These are phyloP conservation scores for Hansenula lynferdii DNA, from an alignment of 1,139 yeast genomes.

Conservation along the genomic window DNA sequence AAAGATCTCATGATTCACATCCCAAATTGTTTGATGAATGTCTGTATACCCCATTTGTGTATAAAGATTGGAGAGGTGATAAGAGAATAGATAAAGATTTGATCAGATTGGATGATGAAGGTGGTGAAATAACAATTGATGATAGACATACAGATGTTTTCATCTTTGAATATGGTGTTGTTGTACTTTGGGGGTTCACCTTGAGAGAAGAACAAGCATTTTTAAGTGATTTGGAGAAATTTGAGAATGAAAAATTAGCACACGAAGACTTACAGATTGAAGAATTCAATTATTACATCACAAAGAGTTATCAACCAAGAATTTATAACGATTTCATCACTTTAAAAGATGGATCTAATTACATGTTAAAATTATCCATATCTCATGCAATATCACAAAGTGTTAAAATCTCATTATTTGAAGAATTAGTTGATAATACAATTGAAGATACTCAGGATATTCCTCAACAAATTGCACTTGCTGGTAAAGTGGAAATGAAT, in stretches of 20 bases:
- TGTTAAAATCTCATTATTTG: constrained; percentile 90
- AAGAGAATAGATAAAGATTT: constrained; percentile 41
- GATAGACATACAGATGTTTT: constrained; percentile 72
- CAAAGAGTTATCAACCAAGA: constrained; percentile 90
- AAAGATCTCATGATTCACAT: constrained; percentile 65
- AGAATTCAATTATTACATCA: constrained; percentile 90
- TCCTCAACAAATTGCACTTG: constrained; percentile 90
- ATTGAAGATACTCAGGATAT: constrained; percentile 96
- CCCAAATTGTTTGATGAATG: constrained; percentile 94
- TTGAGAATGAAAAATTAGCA: constrained; percentile 87
- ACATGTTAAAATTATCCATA: constrained; percentile 82
- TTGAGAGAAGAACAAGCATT: constrained; percentile 80
- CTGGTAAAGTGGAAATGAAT: constrained; percentile 93
- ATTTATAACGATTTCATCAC: constrained; percentile 95
- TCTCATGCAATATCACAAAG: constrained; percentile 92
- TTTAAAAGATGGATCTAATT: constrained; percentile 82
- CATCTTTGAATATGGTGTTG: constrained; percentile 91
- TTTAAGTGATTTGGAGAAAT: constrained; percentile 74
- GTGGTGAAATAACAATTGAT: constrained; percentile 86
- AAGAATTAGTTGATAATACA: constrained; percentile 91
- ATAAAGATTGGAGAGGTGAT: constrained; percentile 69
- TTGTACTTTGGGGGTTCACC: constrained; percentile 93
- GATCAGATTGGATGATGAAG: constrained; percentile 82
- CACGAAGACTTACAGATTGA: constrained; percentile 90
- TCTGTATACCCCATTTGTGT: constrained; percentile 82